Evolutionary conservation across 768 basidiomycete genomes (phyloP), one percentile per base, ranked within the genome.

Genomic region (Cystobasidium ongulense): DNA sequence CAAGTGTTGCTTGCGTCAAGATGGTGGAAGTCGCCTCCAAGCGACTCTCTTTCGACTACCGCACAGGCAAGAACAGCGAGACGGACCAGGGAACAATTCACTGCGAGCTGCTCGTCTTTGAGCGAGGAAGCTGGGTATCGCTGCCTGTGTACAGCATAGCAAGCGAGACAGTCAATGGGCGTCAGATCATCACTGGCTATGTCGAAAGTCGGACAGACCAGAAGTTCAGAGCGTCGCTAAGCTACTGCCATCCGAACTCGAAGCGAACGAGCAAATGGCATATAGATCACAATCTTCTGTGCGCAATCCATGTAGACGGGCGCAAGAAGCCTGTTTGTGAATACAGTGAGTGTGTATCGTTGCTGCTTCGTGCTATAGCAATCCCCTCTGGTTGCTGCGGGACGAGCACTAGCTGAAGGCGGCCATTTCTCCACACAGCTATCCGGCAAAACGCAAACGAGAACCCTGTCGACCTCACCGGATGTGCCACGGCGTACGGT

Each of bases 141-240:
- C 43, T 67, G 50, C 65, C 65, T n/a, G 46, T 67, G 36, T 67
- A 67, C 35, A 29, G 43, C 41, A 46, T 52, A 3, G 43, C 41
- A 53, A 31, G 43, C 50, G 31, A 53, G n/a, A 29, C 23, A 35
- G 39, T n/a, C 25, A 29, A 27, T 17, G 18, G 21, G 4, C 36
- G 65, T 31, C 31, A 17, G 43, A 46, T 31, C 65, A 33, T 67
- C 65, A 46, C 65, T 52, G 65, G 65, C 27, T 67, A 52, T 29
- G 46, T 67, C 65, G 65, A 67, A 29, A 67, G 65, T 23, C 38
- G n/a, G 27, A 36, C 38, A 13, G 35, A 67, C 35, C 39, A 50
- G 35, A 46, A 53, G 65, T 67, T 67, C 65, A 67, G 65, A 52
- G 65, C 46, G 2, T 29, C 53, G 23, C 43, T 67, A 23, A 67